These are phyloP conservation scores for Carex scoparia DNA, from an alignment of 176 grass and related monocot genomes.

Conservation along the genomic window DNA sequence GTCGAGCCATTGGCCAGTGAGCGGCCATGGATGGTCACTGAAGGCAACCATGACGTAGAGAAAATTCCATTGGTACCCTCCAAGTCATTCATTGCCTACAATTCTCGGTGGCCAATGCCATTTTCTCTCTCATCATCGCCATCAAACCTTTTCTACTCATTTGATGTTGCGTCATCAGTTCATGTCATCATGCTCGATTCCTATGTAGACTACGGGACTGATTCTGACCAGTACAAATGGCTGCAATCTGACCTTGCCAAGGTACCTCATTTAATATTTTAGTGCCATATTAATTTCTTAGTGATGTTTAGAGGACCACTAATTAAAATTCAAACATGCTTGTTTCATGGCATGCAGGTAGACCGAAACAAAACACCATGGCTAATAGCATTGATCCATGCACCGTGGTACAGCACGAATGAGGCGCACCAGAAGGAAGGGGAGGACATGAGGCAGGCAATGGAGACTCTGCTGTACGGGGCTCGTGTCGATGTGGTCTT, in stretches of 20 bases:
- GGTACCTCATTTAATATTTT: neutral
- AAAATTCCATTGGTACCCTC: conserved; percentile 23
- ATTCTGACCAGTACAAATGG: conserved; percentile 42
- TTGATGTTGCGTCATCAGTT: conserved; percentile 44
- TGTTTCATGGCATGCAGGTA: conserved; percentile 9
- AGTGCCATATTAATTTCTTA: neutral
- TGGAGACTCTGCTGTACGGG: conserved; percentile 39
- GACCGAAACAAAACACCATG: conserved; percentile 26
- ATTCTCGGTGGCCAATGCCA: conserved; percentile 67
- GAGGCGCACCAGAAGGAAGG: conserved; percentile 51
- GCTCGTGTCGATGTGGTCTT: conserved; percentile 66
- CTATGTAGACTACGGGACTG: conserved; percentile 36
- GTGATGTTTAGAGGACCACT: neutral
- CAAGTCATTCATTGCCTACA: conserved; percentile 48
- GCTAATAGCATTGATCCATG: conserved; percentile 61
- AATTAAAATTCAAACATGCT: neutral
- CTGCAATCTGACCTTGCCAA: conserved; percentile 37
- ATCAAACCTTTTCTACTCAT: conserved; percentile 71
- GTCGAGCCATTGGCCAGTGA: conserved; percentile 73
- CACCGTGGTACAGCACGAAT: conserved; percentile 82
- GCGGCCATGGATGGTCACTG: conserved; percentile 72
- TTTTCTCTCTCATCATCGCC: conserved; percentile 14
- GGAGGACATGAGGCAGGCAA: conserved; percentile 52
- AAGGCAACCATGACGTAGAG: conserved; percentile 78
- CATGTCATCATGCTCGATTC: conserved; percentile 76